phyloP scores from a whole-genome alignment of 257 asterid genomes.

The Ocimum tenuiflorum region DNA sequence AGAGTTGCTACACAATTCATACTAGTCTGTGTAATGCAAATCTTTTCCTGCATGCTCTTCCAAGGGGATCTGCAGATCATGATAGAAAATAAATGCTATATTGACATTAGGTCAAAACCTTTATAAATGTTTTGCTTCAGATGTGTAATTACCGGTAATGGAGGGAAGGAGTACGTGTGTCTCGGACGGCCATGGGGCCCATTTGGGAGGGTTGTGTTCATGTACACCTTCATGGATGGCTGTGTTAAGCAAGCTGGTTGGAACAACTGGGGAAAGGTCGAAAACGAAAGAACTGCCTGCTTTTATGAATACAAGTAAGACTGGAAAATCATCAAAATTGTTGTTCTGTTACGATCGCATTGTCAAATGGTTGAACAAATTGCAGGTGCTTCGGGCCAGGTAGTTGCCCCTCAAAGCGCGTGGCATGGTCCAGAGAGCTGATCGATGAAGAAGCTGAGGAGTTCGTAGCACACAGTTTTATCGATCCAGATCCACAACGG shows the following conservation, averaged over 20 bases:
- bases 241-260: constrained; percentile 77
- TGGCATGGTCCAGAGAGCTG: constrained; percentile 79
- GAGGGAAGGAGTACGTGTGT: constrained; percentile 47
- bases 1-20: neutral
- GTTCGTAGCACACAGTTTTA: constrained; percentile 56
- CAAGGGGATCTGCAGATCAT: neutral
- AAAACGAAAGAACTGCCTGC: constrained; percentile 93
- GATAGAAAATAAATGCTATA: neutral
- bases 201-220: constrained; percentile 86
- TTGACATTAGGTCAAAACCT: neutral
- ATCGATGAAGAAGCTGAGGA: constrained; percentile 77
- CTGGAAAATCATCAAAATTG: too few relatives aligned
- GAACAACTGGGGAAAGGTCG: constrained; percentile 89
- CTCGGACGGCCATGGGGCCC: constrained; percentile 99
- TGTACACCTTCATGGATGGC: constrained; percentile 64
- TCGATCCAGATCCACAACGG: constrained; percentile 66
- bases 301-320: constrained; percentile 85
- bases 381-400: constrained; percentile 90
- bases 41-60: neutral
- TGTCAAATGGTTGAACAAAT: neutral
- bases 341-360: too few relatives aligned
- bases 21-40: neutral
- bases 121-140: constrained; percentile 35
- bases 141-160: constrained; percentile 85
- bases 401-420: constrained; percentile 70